Percentiles rank a stretch among this genome's conserved stretches.
phyloP scores from a whole-genome alignment of 805 yeast genomes.

The Ogataea pilisensis region DNA sequence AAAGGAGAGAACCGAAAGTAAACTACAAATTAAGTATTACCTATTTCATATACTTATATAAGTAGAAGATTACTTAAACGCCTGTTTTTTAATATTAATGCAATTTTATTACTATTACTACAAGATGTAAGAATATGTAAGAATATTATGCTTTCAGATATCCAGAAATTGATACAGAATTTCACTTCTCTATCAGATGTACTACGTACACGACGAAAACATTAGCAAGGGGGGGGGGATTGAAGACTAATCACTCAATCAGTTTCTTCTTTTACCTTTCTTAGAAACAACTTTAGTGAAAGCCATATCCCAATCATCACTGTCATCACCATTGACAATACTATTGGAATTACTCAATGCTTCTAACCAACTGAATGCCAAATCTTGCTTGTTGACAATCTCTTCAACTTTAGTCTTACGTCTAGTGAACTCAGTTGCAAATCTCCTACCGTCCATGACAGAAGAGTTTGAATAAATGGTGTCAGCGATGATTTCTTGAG shows the following conservation, averaged over 20 bases:
- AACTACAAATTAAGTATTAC: neutral
- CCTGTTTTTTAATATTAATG: neutral
- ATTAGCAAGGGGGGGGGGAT: no score
- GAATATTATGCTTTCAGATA: no score
- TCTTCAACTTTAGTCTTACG: conserved; percentile 71
- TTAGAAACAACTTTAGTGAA: conserved; percentile 55
- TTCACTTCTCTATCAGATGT: no score
- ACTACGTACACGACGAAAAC: no score
- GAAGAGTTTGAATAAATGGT: conserved; percentile 85
- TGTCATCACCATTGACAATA: conserved; percentile 20
- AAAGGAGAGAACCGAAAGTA: neutral
- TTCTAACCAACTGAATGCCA: conserved; percentile 64
- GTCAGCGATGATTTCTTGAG: conserved; percentile 84
- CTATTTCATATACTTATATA: no score
- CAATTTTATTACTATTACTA: conserved; percentile 2
- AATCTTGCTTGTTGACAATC: conserved; percentile 38
- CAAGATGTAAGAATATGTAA: no score
- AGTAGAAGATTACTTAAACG: neutral
- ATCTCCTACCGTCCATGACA: conserved; percentile 91
- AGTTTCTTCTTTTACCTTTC: conserved; percentile 46
- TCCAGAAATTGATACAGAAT: neutral
- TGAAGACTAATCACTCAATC: neutral
- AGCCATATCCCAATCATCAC: conserved; percentile 50
- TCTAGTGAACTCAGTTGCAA: conserved; percentile 84
- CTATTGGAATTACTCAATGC: conserved; percentile 37